A percentile compares a stretch with the other conserved stretches of the same genome.
These are phyloP conservation scores for Pluteus cervinus DNA, from an alignment of 768 basidiomycete species.

Conservation along the genomic window DNA sequence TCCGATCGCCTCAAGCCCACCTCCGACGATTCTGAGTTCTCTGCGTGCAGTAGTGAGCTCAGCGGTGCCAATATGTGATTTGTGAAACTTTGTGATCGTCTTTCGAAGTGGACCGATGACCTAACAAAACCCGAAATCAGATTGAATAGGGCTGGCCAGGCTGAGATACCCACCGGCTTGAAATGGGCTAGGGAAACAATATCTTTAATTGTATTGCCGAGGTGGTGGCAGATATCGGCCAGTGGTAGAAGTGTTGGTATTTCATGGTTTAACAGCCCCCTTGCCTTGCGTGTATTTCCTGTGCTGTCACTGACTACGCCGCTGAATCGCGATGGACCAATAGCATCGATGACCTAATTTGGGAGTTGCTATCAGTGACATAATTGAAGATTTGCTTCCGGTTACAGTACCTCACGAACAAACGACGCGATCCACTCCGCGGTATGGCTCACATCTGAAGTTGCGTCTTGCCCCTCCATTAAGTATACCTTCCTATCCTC, in stretches of 20 bases:
- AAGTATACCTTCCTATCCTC: constrained; percentile 19
- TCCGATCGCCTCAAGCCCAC: constrained; percentile 17
- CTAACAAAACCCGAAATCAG: too few species aligned
- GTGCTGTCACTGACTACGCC: constrained; percentile 19
- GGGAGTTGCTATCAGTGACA: background rate
- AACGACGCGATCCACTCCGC: constrained; percentile 17
- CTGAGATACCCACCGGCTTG: too few species aligned
- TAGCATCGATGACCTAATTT: constrained; percentile 10
- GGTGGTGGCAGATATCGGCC: constrained; percentile 18
- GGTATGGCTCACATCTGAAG: constrained; percentile 20
- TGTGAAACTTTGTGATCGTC: constrained; percentile 15
- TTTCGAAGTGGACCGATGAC: constrained; percentile 11
- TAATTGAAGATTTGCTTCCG: constrained; percentile 3
- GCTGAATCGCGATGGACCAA: constrained; percentile 16
- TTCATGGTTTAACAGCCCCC: constrained; percentile 8
- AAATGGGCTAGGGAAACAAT: constrained; percentile 17
- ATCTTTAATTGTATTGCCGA: constrained; percentile 19
- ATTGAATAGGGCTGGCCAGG: too few species aligned
- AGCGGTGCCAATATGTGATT: constrained; percentile 13
- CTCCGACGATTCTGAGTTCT: constrained; percentile 6
- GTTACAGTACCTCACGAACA: constrained; percentile 8
- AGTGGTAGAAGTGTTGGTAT: too few species aligned
- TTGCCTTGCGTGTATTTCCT: constrained; percentile 16
- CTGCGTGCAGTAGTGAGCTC: constrained; percentile 10
- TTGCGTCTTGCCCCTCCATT: constrained; percentile 19